Base-by-base conservation (phyloP, 768 basidiomycete genomes). In the Trichaptum fuscoviolaceum region DNA sequence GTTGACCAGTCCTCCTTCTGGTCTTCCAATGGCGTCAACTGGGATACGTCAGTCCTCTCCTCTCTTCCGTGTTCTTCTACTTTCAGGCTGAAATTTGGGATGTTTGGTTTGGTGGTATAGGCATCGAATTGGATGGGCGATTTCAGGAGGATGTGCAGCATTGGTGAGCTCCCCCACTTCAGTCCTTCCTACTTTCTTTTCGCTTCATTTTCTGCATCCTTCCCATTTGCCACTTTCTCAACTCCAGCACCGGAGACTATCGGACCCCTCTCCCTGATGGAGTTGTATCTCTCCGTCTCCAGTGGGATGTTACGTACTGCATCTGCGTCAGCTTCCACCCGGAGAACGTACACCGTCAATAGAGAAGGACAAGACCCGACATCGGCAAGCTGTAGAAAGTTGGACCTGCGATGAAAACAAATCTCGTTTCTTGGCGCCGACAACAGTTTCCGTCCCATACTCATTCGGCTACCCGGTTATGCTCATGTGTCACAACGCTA, bases 81-180 rank as follows among this genome's bases (percentile, higher is more conserved):
- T 42, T 34, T 34, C 26, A 23, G 23, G 9, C 35, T 57, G 9
- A 35, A 18, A 0, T 10, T 36, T 20, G 24, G 7, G 7, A 65
- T 30, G 58, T 64, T 64, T 36, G 42, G 26, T 4, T 20, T 52
- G 42, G 15, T 52, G 42, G 3, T 52, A 52, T 52, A 52, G 42
- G 15, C 87, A 88, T 76, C 79, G 85, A 70, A 86, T 91, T 73
- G 90, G 90, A 63, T 92, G 90, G 90, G 81, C 87, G 10, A 80
- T 92, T 65, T 84, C 89, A 18, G 90, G 90, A 27, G 82, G 78
- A 18, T 88, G 86, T 70, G 77, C 90, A 2, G 73, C 76, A 57
- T 57, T 85, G 35, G 89, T 91, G 70, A 65, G 86, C n/a, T 79
- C 24, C 58, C 17, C 65, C 75, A 64, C 23, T 26, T 63, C 57